A percentile compares a stretch with the other conserved stretches of the same genome.
Conservation (phyloP, 192 early-diverging fungal species). For the Coemansia sp. region DNA sequence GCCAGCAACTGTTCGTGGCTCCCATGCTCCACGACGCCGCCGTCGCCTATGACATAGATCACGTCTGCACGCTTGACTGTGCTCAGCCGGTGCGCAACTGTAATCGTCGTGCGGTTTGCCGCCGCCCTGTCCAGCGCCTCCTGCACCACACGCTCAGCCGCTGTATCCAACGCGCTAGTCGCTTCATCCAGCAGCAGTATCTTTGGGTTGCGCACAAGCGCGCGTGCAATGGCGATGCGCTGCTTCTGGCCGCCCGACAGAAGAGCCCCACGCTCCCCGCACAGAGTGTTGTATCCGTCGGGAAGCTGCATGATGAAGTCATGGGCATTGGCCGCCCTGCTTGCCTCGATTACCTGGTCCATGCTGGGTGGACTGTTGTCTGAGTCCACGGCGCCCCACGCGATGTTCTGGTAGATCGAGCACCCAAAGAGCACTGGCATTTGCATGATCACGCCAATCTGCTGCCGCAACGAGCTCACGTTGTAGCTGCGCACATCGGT, state of each 20-base stretch:
- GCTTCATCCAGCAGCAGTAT: constrained; percentile 91
- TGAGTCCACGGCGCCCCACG: constrained; percentile 59
- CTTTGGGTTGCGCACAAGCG: constrained; percentile 81
- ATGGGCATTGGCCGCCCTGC: constrained; percentile 70
- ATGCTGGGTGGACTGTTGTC: constrained; percentile 63
- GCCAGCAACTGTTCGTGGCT: constrained; percentile 73
- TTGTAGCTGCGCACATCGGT: constrained; percentile 73
- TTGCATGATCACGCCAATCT: constrained; percentile 88
- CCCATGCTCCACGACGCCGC: constrained; percentile 72
- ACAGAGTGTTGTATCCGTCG: constrained; percentile 80
- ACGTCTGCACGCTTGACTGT: constrained; percentile 83
- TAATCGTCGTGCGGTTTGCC: constrained; percentile 81
- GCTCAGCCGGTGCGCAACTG: constrained; percentile 87
- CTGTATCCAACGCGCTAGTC: constrained; percentile 82
- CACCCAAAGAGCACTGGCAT: constrained; percentile 87
- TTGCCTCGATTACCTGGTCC: constrained; percentile 68
- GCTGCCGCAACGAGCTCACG: constrained; percentile 75
- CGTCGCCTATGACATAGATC: constrained; percentile 81
- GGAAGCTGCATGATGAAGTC: constrained; percentile 73
- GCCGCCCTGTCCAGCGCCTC: constrained; percentile 76
- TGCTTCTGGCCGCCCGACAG: constrained; percentile 96
- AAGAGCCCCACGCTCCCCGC: constrained; percentile 80
- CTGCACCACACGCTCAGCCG: constrained; percentile 77
- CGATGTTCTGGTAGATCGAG: constrained; percentile 80
- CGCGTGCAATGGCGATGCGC: constrained; percentile 93